Evolutionary conservation across 2,329 filamentous ascomycete species (phyloP), one percentile per base, ranked within the genome.

Genomic region (Talaromyces sp.): DNA sequence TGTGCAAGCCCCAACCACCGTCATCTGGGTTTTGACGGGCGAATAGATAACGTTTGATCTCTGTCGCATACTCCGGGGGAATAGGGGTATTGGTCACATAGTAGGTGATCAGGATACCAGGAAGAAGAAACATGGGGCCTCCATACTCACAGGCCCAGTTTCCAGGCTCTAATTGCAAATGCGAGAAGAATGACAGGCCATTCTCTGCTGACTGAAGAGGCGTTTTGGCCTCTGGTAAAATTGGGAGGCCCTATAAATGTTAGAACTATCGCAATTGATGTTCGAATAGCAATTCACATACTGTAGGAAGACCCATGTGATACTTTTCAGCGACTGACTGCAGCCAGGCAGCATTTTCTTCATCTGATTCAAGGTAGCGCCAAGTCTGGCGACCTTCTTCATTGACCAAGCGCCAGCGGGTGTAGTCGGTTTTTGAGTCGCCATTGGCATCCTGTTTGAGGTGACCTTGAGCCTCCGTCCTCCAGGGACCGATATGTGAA

Each of bases 121-220:
- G 91, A 1, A 97, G 80, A 35, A 97, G 82, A 69, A 99, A 99
- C 90, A 97, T 93, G 3, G 94, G 94, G 0, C 94, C 94, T 49
- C 94, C 94, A 76, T 99, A 99, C 71, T 99, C 94, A 76, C 93
- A 97, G 4, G 82, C 94, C 94, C 94, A 99, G 68, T 97, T 90
- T 4, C 94, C 94, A 1, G 90, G 88, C 13, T 88, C 86, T 1
- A 97, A 81, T 71, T 99, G 94, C 20, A 97, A 83, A 58, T 93
- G 84, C 52, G 92, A 89, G 77, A 95, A 96, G 78, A 96, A 97
- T 3, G 83, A 78, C 49, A 97, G 81, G 33, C 88, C 91, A 75
- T 99, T 99, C 54, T 82, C 79, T 3, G 90, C 91, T 4, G 90
- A 80, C 60, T 94, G 84, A 51, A 94, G 80, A 4, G 93, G 87